Evolutionary conservation across 306 rosid genomes (phyloP).

Genomic region (Citrullus amarus): DNA sequence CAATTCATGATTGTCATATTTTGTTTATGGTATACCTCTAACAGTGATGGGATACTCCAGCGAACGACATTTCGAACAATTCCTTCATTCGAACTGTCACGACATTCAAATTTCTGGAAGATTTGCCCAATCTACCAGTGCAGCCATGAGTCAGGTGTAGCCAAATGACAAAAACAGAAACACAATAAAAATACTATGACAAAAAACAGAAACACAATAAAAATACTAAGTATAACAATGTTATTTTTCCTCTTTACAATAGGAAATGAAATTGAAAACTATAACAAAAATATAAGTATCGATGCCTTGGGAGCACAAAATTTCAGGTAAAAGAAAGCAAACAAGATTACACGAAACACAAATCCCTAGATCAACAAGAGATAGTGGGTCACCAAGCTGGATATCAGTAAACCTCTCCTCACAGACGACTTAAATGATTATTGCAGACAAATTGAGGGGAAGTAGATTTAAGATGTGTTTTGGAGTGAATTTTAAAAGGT

Average conservation of each 20-base stretch:
- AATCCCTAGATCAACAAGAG: background rate
- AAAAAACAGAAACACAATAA: background rate
- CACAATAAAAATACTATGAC: background rate
- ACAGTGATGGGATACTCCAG: constrained; percentile 76
- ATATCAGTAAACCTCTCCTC: background rate
- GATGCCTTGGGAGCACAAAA: background rate
- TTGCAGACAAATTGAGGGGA: background rate
- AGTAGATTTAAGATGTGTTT: background rate
- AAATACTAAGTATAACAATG: background rate
- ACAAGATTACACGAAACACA: background rate
- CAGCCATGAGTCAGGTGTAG: constrained; percentile 8
- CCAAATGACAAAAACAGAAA: constrained; percentile 4
- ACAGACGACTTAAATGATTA: background rate
- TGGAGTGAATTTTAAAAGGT: background rate
- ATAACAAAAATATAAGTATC: background rate
- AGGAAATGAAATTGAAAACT: background rate
- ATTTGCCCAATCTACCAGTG: constrained; percentile 70
- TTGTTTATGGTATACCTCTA: constrained; percentile 46
- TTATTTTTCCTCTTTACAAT: background rate
- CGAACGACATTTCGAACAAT: constrained; percentile 61
- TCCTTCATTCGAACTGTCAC: constrained; percentile 40
- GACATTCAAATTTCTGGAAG: constrained; percentile 85
- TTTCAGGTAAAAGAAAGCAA: background rate
- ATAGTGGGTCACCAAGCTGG: background rate
- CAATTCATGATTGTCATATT: background rate